Percentiles rank a stretch among this genome's conserved stretches.
phyloP scores from a whole-genome alignment of 495 filamentous ascomycete genomes.

The Trichoderma erinaceum region DNA sequence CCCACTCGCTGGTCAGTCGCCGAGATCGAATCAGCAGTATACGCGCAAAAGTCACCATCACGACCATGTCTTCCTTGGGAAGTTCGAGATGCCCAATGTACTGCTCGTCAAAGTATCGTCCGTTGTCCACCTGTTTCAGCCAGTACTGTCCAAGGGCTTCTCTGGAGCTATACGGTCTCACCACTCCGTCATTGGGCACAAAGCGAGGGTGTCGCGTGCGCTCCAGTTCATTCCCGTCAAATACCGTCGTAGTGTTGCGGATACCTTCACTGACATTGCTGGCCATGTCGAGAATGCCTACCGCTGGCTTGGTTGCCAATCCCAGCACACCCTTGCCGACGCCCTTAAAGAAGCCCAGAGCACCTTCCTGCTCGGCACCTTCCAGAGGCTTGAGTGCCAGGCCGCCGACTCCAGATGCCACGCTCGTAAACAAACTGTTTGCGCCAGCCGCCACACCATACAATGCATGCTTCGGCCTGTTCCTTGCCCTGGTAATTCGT shows the following conservation, averaged over 20 bases:
- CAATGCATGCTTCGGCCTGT: constrained; percentile 91
- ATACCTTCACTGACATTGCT: constrained; percentile 95
- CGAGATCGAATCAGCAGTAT: constrained; percentile 88
- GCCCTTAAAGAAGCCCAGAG: constrained; percentile 91
- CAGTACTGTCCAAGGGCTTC: constrained; percentile 97
- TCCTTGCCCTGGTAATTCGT: constrained; percentile 86
- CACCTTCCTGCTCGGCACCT: constrained; percentile 92
- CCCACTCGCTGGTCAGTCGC: constrained; percentile 84
- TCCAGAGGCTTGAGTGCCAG: constrained; percentile 89
- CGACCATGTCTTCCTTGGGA: constrained; percentile 80
- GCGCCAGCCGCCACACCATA: constrained; percentile 95
- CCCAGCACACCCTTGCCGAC: constrained; percentile 93
- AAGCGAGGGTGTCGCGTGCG: constrained; percentile 88
- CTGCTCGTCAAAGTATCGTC: constrained; percentile 93
- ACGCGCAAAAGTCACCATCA: constrained; percentile 87
- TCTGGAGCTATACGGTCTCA: constrained; percentile 90
- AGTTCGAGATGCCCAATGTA: constrained; percentile 97
- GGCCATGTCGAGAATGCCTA: constrained; percentile 93
- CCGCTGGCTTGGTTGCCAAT: constrained; percentile 89
- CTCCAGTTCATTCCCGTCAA: constrained; percentile 89
- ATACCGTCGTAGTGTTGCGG: constrained; percentile 96
- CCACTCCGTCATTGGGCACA: constrained; percentile 85
- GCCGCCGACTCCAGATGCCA: constrained; percentile 91
- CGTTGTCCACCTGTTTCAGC: constrained; percentile 95
- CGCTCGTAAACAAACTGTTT: constrained; percentile 83